These are phyloP conservation scores for Epichloe bromicola DNA, from an alignment of 2,329 filamentous ascomycete species.

Conservation along the genomic window DNA sequence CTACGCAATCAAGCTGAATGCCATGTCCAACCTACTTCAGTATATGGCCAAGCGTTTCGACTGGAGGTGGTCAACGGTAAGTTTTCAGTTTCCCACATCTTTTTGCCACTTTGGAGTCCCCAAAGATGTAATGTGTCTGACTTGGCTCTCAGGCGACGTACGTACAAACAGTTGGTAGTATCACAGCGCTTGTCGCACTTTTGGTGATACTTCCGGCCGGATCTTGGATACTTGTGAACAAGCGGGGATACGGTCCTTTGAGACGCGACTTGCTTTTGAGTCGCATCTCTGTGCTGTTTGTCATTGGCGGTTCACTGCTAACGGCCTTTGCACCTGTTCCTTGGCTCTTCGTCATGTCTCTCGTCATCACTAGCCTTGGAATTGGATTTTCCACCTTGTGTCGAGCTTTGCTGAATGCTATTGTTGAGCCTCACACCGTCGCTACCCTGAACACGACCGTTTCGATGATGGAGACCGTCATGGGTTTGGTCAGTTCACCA, in stretches of 20 bases:
- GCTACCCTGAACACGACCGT: constrained; percentile 41
- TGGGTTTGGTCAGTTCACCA: constrained; percentile 33
- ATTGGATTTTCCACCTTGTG: constrained; percentile 28
- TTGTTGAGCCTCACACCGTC: constrained; percentile 40
- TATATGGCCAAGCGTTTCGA: constrained; percentile 38
- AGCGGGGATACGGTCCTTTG: constrained; percentile 18
- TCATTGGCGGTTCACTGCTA: constrained; percentile 22
- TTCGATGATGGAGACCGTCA: constrained; percentile 34
- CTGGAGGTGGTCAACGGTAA: constrained; percentile 32
- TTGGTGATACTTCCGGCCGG: constrained; percentile 24
- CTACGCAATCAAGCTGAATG: constrained; percentile 17
- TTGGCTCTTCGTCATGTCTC: constrained; percentile 23
- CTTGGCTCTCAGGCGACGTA: constrained; percentile 24
- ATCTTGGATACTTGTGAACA: constrained; percentile 20
- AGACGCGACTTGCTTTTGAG: constrained; percentile 28
- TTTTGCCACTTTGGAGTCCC: background rate
- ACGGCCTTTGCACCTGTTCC: constrained; percentile 24
- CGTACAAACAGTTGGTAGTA: constrained; percentile 25
- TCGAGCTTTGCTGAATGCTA: constrained; percentile 36
- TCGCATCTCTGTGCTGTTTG: constrained; percentile 20
- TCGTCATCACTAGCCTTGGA: constrained; percentile 33
- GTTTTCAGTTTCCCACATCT: background rate
- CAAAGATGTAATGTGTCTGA: background rate
- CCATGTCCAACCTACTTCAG: constrained; percentile 30
- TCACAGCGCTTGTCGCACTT: constrained; percentile 24